Conservation (phyloP, 106 monocot species). For the Alisma plantagoaquatica region DNA sequence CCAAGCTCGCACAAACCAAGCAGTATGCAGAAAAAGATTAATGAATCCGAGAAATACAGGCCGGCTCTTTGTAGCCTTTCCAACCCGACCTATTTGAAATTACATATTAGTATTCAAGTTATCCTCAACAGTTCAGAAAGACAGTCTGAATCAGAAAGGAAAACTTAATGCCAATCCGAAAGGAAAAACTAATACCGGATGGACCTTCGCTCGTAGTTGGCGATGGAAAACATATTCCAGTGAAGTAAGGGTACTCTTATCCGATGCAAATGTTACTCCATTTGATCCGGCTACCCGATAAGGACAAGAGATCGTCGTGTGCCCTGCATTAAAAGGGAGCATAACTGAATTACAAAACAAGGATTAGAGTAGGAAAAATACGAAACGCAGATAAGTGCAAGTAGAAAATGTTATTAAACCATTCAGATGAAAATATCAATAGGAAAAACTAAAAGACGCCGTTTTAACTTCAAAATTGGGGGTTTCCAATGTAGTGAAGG, state of each 20-base stretch:
- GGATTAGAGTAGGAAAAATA: not conserved
- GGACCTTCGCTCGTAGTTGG: constrained; percentile 42
- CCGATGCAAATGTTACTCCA: constrained; percentile 39
- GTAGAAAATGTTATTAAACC: no score
- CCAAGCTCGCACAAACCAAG: no score
- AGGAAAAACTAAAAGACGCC: not conserved
- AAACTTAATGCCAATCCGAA: not conserved
- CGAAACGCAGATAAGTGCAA: not conserved
- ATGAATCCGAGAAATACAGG: no score
- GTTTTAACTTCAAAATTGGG: no score
- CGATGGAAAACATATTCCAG: constrained; percentile 70
- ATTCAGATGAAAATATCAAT: not conserved
- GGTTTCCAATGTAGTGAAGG: not conserved
- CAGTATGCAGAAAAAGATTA: not conserved
- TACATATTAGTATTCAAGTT: not conserved
- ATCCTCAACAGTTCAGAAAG: not conserved
- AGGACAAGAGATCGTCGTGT: constrained; percentile 86
- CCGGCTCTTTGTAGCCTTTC: no score
- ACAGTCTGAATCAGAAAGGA: not conserved
- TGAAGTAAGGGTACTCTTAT: constrained; percentile 32
- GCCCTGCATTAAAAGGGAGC: constrained; percentile 27
- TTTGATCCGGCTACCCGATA: constrained; percentile 71
- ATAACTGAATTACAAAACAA: not conserved
- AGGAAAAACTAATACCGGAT: constrained; percentile 36
- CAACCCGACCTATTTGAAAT: no score